Conservation (phyloP, 345 rosid genomes). For the Sonneratia caseolaris region DNA sequence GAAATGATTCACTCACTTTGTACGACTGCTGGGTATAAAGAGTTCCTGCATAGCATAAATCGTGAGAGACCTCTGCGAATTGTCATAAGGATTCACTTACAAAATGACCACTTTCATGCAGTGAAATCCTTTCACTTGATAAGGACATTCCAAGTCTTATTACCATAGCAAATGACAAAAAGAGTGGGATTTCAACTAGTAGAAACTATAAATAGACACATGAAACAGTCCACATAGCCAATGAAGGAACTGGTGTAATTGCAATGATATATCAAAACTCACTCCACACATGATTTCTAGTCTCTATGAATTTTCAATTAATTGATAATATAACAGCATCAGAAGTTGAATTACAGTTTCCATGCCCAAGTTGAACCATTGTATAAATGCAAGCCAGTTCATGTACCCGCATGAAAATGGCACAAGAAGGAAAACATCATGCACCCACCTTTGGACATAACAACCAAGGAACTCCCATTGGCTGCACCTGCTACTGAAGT, state of each 20-base stretch:
- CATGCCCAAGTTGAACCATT: neutral
- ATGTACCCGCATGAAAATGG: neutral
- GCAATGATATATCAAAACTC: neutral
- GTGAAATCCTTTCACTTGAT: neutral
- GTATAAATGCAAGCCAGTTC: neutral
- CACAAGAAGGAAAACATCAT: neutral
- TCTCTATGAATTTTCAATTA: neutral
- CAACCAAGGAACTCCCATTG: conserved; percentile 89
- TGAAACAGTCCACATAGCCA: neutral
- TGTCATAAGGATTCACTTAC: neutral
- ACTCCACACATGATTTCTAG: neutral
- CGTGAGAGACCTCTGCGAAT: neutral
- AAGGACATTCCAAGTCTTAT: neutral
- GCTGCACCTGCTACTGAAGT: conserved; percentile 86
- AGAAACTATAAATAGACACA: neutral
- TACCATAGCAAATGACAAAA: neutral
- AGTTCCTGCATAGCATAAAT: conserved; percentile 44
- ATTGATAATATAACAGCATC: neutral
- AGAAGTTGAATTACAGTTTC: neutral
- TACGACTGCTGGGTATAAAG: conserved; percentile 95
- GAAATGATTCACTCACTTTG: conserved; percentile 96
- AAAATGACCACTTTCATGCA: neutral
- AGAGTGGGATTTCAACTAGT: neutral
- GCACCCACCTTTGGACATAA: conserved; percentile 84
- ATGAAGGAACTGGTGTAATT: neutral